A percentile compares a stretch with the other conserved stretches of the same genome.
phyloP scores from a whole-genome alignment of 768 basidiomycete genomes.

The Boletus edulis region DNA sequence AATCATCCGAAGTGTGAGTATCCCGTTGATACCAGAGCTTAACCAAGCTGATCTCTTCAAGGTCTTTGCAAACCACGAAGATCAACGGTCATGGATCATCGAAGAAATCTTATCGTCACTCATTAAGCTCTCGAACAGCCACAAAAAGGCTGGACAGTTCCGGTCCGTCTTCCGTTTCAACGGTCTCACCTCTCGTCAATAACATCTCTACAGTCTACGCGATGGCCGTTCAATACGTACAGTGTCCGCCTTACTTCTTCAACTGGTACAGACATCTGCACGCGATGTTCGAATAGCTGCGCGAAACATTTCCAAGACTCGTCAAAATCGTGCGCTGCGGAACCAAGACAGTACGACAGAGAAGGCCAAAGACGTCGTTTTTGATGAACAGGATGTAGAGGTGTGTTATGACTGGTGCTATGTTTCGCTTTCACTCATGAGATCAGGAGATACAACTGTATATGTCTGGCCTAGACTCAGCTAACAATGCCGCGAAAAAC shows the following conservation, averaged over 20 bases:
- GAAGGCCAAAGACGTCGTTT: slow-evolving; percentile 47
- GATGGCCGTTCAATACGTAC: slow-evolving; percentile 92
- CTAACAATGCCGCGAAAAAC: slow-evolving; percentile 83
- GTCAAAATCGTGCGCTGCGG: slow-evolving; percentile 60
- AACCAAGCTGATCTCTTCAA: slow-evolving; percentile 30
- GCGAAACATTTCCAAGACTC: slow-evolving; percentile 55
- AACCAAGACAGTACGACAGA: slow-evolving; percentile 60
- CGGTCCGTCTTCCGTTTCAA: slow-evolving; percentile 46
- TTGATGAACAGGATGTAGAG: slow-evolving; percentile 69
- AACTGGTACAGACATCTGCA: slow-evolving; percentile 94
- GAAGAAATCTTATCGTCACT: slow-evolving; percentile 92
- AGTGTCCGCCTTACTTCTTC: slow-evolving; percentile 87
- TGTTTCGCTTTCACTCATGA: slow-evolving; percentile 1
- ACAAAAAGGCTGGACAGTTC: slow-evolving; percentile 88
- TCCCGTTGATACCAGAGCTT: background rate
- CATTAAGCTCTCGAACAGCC: slow-evolving; percentile 86
- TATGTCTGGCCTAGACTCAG: slow-evolving; percentile 70
- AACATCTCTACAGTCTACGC: slow-evolving; percentile 56
- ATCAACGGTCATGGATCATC: slow-evolving; percentile 95
- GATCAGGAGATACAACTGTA: slow-evolving; percentile 70
- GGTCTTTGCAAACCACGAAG: slow-evolving; percentile 90
- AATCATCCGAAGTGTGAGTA: slow-evolving; percentile 79
- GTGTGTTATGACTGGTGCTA: slow-evolving; percentile 30
- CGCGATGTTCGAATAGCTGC: slow-evolving; percentile 81
- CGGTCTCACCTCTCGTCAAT: background rate